Evolutionary conservation across 2,329 filamentous ascomycete species (phyloP), one percentile per base, ranked within the genome.

Genomic region (Phaeophleospora eucalypticola): DNA sequence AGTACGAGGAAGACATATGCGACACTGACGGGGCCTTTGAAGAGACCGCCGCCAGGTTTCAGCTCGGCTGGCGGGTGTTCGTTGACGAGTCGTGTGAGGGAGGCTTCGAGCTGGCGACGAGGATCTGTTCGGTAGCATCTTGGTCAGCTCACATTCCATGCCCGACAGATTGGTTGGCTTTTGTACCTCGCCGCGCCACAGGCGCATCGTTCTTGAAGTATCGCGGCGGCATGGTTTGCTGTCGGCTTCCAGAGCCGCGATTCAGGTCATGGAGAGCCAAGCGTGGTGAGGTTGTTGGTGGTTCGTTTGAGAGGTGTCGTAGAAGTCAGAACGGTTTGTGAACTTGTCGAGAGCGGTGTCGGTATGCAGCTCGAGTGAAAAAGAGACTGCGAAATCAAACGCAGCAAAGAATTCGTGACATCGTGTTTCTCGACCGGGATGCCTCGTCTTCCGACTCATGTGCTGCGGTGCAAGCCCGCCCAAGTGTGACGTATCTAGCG

Each of bases 1-100:
- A 77, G 69, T 16, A 73, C 66, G 51, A 74, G 71, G 61, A 77
- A 74, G 24, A 73, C 65, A 55, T 73, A 76, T 20, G 74, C 73
- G 35, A 77, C 68, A 39, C 67, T 71, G 37, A 74, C 70, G 7
- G 73, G 72, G 14, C 74, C 74, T 60, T 74, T 71, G 63, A 74
- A 76, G 20, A 77, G 66, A 17, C 74, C 74, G 33, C 74, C 74
- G 37, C 70, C 68, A 8, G 73, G 71, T 21, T 65, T 65, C 38
- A 75, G 59, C 36, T 65, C 63, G 36, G 72, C 67, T 16, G 74
- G 74, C 36, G 74, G 73, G 54, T 74, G 61, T 9, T 73, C 65
- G 40, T 65, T 72, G 36, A 76, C 68, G 33, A 77, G 66, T 48
- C 74, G 72, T 24, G 68, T 70, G 41, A 77, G 65, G 14, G 72